Evolutionary conservation across 2,329 filamentous ascomycete species (phyloP), one percentile per base, ranked within the genome.

Genomic region (Pyricularia sp.): DNA sequence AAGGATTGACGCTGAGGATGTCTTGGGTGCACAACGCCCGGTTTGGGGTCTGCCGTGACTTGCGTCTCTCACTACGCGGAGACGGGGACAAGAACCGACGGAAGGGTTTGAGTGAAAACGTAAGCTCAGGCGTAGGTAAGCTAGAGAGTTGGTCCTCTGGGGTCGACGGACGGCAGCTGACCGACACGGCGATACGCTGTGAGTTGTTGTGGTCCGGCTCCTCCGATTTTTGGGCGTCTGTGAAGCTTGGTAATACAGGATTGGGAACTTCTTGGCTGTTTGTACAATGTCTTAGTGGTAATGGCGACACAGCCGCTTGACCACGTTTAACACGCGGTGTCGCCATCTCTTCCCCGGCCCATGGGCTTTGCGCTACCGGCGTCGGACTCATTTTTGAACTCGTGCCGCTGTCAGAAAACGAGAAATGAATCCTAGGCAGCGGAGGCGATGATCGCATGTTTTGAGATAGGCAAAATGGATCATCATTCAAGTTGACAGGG

Each of bases 71-170:
- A 53, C 49, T 70, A 73, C 55, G 77, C 74, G 0, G 82, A 0
- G 81, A 82, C 0, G 80, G 78, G 0, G 79, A 79, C 69, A 81
- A 78, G 69, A 84, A 84, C 1, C 78, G 77, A 1, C 79, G 76
- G 69, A 84, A 84, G 0, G 81, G 77, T 67, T 80, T 82, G 68
- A 83, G 75, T 0, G 78, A 78, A 33, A 82, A 74, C 4, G 77
- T 77, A 16, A 79, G 76, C 62, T 83, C 79, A 6, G 81, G 78
- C 0, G 79, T 81, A 1, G 74, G 73, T 35, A 75, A 68, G 65
- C 72, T 68, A 26, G 73, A 73, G 3, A 67, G 69, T 22, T 69
- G 70, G 22, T 68, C 71, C 33, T 70, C 68, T 2, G 71, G 70
- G 4, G 69, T 70, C n/a, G 72, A 71, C 40, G 73, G 69, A 35